These are phyloP conservation scores for Rhododendron henanense DNA, from an alignment of 148 eudicot genomes.

Conservation along the genomic window DNA sequence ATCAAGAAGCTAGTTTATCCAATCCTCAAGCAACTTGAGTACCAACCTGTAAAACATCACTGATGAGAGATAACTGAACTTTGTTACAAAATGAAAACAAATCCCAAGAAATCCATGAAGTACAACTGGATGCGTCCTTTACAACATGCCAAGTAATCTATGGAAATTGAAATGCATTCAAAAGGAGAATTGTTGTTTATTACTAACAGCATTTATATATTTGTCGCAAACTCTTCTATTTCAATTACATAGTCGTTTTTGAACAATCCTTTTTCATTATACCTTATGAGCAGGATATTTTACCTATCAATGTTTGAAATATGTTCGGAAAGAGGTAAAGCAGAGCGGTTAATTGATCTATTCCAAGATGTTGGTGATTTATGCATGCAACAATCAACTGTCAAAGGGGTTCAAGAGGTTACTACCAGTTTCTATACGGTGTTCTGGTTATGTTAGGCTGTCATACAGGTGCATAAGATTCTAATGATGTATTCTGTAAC, in stretches of 20 bases:
- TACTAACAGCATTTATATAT: no score
- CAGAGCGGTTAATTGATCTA: slow-evolving; percentile 63
- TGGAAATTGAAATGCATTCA: background rate
- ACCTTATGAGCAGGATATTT: slow-evolving; percentile 45
- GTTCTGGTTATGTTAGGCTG: background rate
- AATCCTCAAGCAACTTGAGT: background rate
- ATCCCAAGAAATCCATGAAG: background rate
- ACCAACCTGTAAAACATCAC: background rate
- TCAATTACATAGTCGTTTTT: background rate
- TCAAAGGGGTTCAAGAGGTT: slow-evolving; percentile 80
- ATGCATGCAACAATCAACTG: slow-evolving; percentile 58
- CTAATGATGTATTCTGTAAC: slow-evolving; percentile 2
- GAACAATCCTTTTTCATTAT: background rate
- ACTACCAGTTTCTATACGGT: background rate
- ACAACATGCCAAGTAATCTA: background rate
- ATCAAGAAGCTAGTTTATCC: background rate
- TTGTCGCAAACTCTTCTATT: background rate
- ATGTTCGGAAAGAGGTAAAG: slow-evolving; percentile 61
- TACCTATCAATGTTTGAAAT: slow-evolving; percentile 79
- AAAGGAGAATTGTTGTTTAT: background rate
- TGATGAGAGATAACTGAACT: background rate
- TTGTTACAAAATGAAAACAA: background rate
- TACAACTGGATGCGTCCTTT: background rate
- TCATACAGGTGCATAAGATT: background rate
- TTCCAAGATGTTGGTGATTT: slow-evolving; percentile 58